A percentile compares a stretch with the other conserved stretches of the same genome.
phyloP scores from a whole-genome alignment of 306 rosid genomes.

The Luffa acutangula region DNA sequence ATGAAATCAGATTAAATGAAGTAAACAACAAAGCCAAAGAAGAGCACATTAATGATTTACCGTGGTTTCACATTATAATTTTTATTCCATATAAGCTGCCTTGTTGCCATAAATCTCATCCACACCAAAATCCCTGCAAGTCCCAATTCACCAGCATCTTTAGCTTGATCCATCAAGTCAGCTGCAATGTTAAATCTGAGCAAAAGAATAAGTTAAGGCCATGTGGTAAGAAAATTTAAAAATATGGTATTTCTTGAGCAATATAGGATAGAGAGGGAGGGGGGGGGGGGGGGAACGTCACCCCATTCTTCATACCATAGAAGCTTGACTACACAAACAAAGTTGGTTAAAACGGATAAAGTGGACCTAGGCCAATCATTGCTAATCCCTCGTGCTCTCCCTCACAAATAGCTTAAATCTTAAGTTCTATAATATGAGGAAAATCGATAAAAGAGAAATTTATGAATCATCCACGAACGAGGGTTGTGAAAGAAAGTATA shows the following conservation, averaged over 20 bases:
- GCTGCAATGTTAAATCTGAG: slow-evolving; percentile 93
- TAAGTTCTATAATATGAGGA: neutral
- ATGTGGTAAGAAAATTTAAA: neutral
- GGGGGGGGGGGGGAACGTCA: neutral
- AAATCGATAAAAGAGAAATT: neutral
- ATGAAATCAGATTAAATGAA: neutral
- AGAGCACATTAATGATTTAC: slow-evolving; percentile 22
- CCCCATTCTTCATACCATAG: neutral
- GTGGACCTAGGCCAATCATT: neutral
- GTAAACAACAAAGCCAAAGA: neutral
- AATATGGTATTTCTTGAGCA: neutral
- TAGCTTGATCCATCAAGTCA: slow-evolving; percentile 68
- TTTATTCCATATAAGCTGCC: slow-evolving; percentile 99
- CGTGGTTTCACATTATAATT: slow-evolving; percentile 99
- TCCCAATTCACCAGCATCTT: slow-evolving; percentile 66
- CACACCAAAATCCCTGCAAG: slow-evolving; percentile 85
- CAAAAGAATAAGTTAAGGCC: slow-evolving; percentile 14
- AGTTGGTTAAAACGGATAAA: neutral
- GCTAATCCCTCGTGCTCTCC: neutral
- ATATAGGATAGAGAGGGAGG: neutral
- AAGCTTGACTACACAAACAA: neutral
- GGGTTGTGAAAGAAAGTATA: neutral
- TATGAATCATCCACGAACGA: neutral
- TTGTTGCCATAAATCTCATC: slow-evolving; percentile 98
- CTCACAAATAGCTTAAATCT: neutral